A percentile compares a stretch with the other conserved stretches of the same genome.
Evolutionary conservation across 495 filamentous ascomycete genomes (phyloP).

Genomic region (Annulohypoxylon nitens): DNA sequence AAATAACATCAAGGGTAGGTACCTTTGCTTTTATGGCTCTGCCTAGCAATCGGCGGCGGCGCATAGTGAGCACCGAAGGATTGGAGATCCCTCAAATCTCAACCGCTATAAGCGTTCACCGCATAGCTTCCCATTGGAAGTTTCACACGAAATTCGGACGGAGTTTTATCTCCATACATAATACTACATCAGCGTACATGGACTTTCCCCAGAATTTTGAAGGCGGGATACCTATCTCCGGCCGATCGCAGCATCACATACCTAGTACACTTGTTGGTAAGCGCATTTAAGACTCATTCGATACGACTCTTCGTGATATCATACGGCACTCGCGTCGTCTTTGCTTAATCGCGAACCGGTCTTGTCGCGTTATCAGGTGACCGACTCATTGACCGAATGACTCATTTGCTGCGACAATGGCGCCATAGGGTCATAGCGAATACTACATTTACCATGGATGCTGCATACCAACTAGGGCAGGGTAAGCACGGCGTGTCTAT

Average conservation of each 20-base stretch:
- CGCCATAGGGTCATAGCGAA: conserved; percentile 1
- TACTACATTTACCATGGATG: neutral
- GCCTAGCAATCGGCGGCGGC: conserved; percentile 1
- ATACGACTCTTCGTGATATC: neutral
- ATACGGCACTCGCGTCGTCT: conserved; percentile 13
- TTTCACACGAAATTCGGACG: conserved; percentile 10
- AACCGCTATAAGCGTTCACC: conserved; percentile 7
- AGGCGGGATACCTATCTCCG: neutral
- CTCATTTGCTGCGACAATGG: conserved; percentile 16
- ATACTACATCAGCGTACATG: conserved; percentile 6
- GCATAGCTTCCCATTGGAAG: neutral
- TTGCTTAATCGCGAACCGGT: conserved; percentile 15
- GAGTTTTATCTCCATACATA: neutral
- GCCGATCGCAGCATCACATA: neutral
- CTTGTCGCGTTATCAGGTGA: conserved; percentile 45
- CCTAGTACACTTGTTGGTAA: neutral
- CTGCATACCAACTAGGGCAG: neutral
- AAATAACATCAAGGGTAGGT: neutral
- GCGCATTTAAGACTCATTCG: neutral
- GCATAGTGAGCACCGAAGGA: conserved; percentile 9
- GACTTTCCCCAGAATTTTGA: neutral
- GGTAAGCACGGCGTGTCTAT: neutral
- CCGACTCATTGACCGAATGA: conserved; percentile 23
- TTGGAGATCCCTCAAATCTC: neutral
- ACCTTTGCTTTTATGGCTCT: neutral